Evolutionary conservation across 2,329 filamentous ascomycete genomes (phyloP), one percentile per base, ranked within the genome.

Genomic region (Pseudogymnoascus sp.): DNA sequence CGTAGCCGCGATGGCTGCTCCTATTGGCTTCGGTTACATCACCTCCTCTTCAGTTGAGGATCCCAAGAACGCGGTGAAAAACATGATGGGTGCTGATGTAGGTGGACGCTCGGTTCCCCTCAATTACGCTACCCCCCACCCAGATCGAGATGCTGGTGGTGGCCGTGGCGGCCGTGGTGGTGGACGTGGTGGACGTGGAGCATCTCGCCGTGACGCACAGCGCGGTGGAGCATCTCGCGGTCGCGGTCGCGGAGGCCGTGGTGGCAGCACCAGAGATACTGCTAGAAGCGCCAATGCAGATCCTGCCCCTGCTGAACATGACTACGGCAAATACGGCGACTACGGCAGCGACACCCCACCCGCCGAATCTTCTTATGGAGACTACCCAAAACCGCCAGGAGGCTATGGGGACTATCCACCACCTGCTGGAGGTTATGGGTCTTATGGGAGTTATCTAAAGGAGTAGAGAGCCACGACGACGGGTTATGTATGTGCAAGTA

Each of bases 1-100:
- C n/a, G n/a, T n/a, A n/a, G n/a, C n/a, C n/a, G n/a, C n/a, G n/a
- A n/a, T n/a, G n/a, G n/a, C n/a, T n/a, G n/a, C n/a, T n/a, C n/a
- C n/a, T n/a, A n/a, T n/a, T n/a, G 88, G 88, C 62, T 90, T 89
- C 76, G 88, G 87, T 63, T 91, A 91, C 76, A 83, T 90, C 65
- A 86, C 87, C 75, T 90, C 87, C 77, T 76, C 77, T 61, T 84
- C 83, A 38, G 78, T 88, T 65, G 87, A 90, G 35, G 87, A 90
- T 74, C 87, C 88, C 66, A 83, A 82, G 70, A 76, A 79, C 69
- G 88, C 87, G 46, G 81, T 84, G 68, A 82, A 85, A 70, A 81
- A 78, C 61, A 81, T 89, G 71, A 81, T 84, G 67, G 88, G 88
- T 68, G 79, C 79, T 63, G 83, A 87, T 60, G 80, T 91, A 70